These are phyloP conservation scores for Oxyria digyna DNA, from an alignment of 148 eudicot species.

Conservation along the genomic window DNA sequence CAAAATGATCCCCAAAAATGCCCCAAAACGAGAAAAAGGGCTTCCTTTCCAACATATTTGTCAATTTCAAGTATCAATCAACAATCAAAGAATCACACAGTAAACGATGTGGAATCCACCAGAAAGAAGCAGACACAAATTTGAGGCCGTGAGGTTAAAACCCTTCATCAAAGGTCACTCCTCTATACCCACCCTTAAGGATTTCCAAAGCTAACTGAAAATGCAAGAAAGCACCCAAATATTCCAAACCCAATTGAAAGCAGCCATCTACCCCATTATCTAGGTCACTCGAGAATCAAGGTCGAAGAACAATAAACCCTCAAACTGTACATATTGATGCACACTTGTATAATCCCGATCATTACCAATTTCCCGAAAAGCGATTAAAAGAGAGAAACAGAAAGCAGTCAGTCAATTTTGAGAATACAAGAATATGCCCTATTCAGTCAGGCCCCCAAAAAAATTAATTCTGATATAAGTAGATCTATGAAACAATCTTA, in stretches of 20 bases:
- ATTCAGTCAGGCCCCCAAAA: too few species aligned
- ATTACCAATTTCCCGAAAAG: neutral
- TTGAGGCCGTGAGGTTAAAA: neutral
- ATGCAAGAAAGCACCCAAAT: slow-evolving; percentile 37
- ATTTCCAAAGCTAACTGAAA: slow-evolving; percentile 23
- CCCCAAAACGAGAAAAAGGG: slow-evolving; percentile 24
- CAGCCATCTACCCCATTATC: neutral
- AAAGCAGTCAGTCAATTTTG: neutral
- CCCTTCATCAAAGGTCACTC: neutral
- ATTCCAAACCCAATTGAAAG: slow-evolving; percentile 28
- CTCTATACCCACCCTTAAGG: too few species aligned
- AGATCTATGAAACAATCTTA: neutral
- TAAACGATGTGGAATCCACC: neutral
- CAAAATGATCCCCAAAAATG: slow-evolving; percentile 20
- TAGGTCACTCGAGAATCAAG: neutral
- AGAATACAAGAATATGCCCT: too few species aligned
- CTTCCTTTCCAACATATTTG: slow-evolving; percentile 18
- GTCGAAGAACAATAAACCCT: neutral
- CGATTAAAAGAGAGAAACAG: too few species aligned
- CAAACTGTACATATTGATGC: neutral
- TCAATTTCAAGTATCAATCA: slow-evolving; percentile 31
- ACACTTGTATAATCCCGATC: neutral
- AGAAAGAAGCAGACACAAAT: slow-evolving; percentile 7
- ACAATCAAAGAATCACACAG: slow-evolving; percentile 16
- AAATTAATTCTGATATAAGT: neutral